Evolutionary conservation across 495 filamentous ascomycete genomes (phyloP).

Genomic region (Jackrogersella minutella): DNA sequence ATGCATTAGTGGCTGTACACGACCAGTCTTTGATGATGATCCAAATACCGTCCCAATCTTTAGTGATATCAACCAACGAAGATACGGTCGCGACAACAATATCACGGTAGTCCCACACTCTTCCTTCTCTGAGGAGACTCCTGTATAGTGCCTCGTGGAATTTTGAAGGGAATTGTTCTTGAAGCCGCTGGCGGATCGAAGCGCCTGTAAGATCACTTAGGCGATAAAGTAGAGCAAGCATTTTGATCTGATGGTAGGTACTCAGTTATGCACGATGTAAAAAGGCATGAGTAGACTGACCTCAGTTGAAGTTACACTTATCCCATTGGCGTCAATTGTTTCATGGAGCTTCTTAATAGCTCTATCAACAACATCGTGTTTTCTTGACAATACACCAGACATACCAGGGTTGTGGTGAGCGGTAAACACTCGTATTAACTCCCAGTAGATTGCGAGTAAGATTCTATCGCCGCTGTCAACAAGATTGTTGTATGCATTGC

Average conservation of each 20-base stretch:
- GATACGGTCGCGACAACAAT: conserved; percentile 2
- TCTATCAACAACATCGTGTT: background rate
- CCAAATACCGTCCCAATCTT: background rate
- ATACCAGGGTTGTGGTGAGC: background rate
- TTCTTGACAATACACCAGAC: background rate
- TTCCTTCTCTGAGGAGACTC: conserved; percentile 17
- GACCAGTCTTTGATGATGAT: conserved; percentile 18
- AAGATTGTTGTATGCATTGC: background rate
- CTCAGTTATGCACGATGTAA: background rate
- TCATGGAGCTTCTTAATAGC: background rate
- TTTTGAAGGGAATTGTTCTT: background rate
- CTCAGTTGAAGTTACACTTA: conserved; percentile 17
- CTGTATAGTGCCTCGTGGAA: conserved; percentile 4
- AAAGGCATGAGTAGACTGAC: background rate
- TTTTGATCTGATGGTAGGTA: conserved; percentile 15
- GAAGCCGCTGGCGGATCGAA: background rate
- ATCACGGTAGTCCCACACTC: conserved; percentile 28
- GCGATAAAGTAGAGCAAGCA: conserved; percentile 11
- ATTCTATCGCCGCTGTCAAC: background rate
- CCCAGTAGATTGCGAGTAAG: conserved; percentile 9
- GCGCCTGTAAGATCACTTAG: background rate
- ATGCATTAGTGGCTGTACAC: background rate
- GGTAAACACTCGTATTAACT: background rate
- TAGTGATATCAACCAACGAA: background rate
- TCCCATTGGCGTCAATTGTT: background rate